These are phyloP conservation scores for Mycena kentingensis DNA, from an alignment of 768 basidiomycete species.

Conservation along the genomic window DNA sequence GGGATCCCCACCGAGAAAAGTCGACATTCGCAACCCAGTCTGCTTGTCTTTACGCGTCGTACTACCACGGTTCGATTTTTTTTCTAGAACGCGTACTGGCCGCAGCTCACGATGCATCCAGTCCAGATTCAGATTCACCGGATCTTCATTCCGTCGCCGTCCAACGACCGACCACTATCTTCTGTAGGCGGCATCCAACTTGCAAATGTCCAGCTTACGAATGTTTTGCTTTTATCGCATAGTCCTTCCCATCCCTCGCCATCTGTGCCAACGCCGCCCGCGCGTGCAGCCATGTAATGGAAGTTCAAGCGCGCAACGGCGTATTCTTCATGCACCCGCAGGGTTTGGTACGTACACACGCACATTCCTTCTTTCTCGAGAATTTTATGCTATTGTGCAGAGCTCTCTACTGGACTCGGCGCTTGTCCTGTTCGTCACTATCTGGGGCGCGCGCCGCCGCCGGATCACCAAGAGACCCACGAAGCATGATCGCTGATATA, in stretches of 20 bases:
- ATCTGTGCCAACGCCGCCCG: conserved; percentile 69
- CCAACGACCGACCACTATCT: conserved; percentile 42
- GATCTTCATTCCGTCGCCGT: conserved; percentile 58
- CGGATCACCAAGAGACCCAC: conserved; percentile 43
- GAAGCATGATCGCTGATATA: conserved; percentile 53
- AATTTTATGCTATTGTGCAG: conserved; percentile 9
- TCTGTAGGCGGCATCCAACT: background rate
- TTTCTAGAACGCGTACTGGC: background rate
- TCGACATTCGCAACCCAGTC: conserved; percentile 49
- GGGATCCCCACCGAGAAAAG: conserved; percentile 47
- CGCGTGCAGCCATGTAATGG: conserved; percentile 59
- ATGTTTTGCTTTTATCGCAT: background rate
- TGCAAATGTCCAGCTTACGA: background rate
- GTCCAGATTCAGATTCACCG: conserved; percentile 60
- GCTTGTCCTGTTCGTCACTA: conserved; percentile 49
- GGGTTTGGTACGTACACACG: conserved; percentile 1
- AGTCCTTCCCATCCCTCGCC: conserved; percentile 60
- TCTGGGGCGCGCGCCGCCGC: conserved; percentile 50
- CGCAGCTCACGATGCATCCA: background rate
- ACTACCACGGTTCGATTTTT: conserved; percentile 37
- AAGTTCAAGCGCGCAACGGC: conserved; percentile 35
- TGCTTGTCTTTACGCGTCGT: conserved; percentile 47
- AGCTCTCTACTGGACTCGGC: conserved; percentile 42
- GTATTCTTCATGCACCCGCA: conserved; percentile 6
- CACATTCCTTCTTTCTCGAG: background rate